A percentile compares a stretch with the other conserved stretches of the same genome.
Conservation (phyloP, 768 basidiomycete genomes). For the Terana coerulea region DNA sequence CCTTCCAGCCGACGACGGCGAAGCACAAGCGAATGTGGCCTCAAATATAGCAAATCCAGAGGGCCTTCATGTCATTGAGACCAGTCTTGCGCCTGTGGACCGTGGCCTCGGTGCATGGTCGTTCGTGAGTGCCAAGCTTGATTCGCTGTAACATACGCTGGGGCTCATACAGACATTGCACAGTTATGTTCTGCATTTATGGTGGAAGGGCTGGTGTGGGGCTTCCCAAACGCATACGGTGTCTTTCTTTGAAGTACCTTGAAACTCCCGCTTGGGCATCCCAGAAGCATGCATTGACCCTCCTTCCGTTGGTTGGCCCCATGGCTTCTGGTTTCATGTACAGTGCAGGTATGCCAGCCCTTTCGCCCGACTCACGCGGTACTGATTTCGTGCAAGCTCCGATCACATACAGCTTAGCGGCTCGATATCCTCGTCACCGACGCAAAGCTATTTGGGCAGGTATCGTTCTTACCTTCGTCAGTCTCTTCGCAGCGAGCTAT, state of each 20-base stretch:
- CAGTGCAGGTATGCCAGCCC: conserved; percentile 18
- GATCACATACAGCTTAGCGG: conserved; percentile 21
- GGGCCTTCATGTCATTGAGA: neutral
- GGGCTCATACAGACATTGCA: neutral
- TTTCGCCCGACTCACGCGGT: no score
- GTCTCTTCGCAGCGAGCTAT: conserved; percentile 27
- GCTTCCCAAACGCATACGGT: conserved; percentile 29
- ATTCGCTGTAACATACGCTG: neutral
- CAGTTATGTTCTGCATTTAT: conserved; percentile 24
- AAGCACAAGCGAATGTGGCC: no score
- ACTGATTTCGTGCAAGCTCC: conserved; percentile 13
- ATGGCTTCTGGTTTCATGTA: conserved; percentile 28
- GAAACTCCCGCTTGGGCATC: conserved; percentile 17
- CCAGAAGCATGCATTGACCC: conserved; percentile 13
- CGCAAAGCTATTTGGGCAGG: conserved; percentile 22
- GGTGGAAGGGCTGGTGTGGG: conserved; percentile 26
- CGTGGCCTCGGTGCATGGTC: conserved; percentile 12
- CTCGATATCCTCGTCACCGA: conserved; percentile 23
- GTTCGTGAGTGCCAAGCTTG: conserved; percentile 1
- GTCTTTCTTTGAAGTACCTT: conserved; percentile 26
- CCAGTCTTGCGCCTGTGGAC: conserved; percentile 7
- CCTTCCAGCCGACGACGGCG: no score
- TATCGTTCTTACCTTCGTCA: conserved; percentile 18
- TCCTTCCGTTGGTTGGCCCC: conserved; percentile 27
- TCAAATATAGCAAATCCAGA: no score